These are phyloP conservation scores for Talaromyces marneffei DNA, from an alignment of 2,329 filamentous ascomycete genomes.

Conservation along the genomic window DNA sequence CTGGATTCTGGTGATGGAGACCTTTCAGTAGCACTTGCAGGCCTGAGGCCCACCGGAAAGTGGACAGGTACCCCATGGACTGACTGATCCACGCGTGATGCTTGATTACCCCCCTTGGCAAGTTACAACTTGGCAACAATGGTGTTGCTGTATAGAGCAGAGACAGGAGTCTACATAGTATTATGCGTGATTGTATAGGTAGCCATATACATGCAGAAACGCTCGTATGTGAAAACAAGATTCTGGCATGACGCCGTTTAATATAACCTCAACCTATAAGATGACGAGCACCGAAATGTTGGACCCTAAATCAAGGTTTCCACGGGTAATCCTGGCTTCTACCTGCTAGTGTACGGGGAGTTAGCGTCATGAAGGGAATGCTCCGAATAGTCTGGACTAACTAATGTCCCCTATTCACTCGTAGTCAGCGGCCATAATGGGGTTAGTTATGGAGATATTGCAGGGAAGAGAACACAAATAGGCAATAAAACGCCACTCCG, in stretches of 20 bases:
- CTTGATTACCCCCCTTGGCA: neutral
- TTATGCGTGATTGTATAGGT: no score
- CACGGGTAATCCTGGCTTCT: neutral
- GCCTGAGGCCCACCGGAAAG: slow-evolving; percentile 6
- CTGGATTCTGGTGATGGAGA: no score
- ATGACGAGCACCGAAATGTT: neutral
- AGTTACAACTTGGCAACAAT: neutral
- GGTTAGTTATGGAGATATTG: no score
- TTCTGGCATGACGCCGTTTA: neutral
- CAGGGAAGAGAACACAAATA: neutral
- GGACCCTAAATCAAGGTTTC: neutral
- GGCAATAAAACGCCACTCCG: neutral
- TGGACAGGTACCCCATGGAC: slow-evolving; percentile 9
- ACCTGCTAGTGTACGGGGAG: neutral
- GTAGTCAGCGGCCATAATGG: no score
- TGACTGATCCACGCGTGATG: slow-evolving; percentile 9
- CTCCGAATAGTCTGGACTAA: neutral
- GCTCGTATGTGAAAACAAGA: neutral
- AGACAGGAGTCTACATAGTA: neutral
- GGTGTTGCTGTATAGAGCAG: neutral
- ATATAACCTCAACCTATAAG: neutral
- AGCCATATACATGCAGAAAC: no score
- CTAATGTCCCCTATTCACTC: neutral
- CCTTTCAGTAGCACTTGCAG: neutral
- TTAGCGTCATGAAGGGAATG: neutral